Evolutionary conservation across 495 filamentous ascomycete species (phyloP).

Genomic region (Clavariopsis aquatica): DNA sequence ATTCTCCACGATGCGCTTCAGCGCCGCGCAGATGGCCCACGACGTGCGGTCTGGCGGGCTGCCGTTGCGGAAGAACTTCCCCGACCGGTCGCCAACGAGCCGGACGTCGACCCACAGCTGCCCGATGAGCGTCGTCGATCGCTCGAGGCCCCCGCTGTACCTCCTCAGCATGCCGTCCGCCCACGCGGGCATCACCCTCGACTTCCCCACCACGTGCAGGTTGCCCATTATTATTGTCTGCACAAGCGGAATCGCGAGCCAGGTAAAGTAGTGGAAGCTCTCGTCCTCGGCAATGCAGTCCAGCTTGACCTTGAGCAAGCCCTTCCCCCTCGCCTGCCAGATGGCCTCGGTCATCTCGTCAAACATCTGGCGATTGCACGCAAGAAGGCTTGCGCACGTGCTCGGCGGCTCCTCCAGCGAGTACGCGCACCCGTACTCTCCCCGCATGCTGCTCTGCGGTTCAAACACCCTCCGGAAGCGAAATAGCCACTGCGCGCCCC

Average conservation of each 20-base stretch:
- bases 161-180: slow-evolving; percentile 8
- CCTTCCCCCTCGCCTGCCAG: slow-evolving; percentile 2
- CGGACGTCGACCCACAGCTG: slow-evolving; percentile 33
- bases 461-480: slow-evolving; percentile 17
- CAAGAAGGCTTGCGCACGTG: slow-evolving; percentile 25
- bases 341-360: slow-evolving; percentile 26
- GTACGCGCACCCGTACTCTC: slow-evolving; percentile 33
- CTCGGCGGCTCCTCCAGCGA: slow-evolving; percentile 9
- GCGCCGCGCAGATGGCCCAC: slow-evolving; percentile 35
- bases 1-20: slow-evolving; percentile 33
- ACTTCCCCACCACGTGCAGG: neutral
- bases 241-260: slow-evolving; percentile 29
- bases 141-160: slow-evolving; percentile 1
- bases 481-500: slow-evolving; percentile 24
- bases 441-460: slow-evolving; percentile 2
- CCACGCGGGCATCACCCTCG: slow-evolving; percentile 16
- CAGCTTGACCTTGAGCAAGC: slow-evolving; percentile 20
- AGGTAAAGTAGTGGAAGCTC: slow-evolving; percentile 34
- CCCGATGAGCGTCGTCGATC: slow-evolving; percentile 14
- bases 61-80: slow-evolving; percentile 15
- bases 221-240: slow-evolving; percentile 11
- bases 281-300: slow-evolving; percentile 33
- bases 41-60: slow-evolving; percentile 22
- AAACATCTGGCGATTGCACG: slow-evolving; percentile 27
- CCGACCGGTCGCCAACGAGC: slow-evolving; percentile 15